Conservation (phyloP, 345 rosid genomes). For the Hibiscus mutabilis region DNA sequence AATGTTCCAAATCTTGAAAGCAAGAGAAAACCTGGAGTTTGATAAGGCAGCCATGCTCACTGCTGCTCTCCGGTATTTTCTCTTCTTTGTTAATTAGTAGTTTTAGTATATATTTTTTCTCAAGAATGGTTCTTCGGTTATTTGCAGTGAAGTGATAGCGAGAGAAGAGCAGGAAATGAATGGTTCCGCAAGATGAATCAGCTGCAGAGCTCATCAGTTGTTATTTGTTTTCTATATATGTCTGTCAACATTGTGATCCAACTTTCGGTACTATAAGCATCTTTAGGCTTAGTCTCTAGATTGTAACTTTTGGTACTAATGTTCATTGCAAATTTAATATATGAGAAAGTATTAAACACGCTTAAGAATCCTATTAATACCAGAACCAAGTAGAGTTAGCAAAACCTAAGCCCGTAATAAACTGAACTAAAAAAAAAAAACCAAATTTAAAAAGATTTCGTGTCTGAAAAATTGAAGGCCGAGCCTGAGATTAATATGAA, state of each 20-base stretch:
- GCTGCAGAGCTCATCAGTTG: neutral
- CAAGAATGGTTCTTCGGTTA: neutral
- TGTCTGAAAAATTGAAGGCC: too few species aligned
- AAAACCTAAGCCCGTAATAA: too few species aligned
- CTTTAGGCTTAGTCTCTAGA: too few species aligned
- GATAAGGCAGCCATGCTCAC: slow-evolving; percentile 2
- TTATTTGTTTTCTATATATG: neutral
- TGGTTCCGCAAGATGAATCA: neutral
- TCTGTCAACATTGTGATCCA: neutral
- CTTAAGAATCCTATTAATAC: too few species aligned
- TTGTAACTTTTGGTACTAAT: too few species aligned
- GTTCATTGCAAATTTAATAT: too few species aligned
- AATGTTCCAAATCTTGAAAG: neutral
- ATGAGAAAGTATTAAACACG: too few species aligned
- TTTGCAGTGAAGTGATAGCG: neutral
- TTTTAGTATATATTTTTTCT: too few species aligned
- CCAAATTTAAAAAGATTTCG: too few species aligned
- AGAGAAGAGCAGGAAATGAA: neutral
- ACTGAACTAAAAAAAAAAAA: too few species aligned
- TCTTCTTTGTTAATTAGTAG: neutral
- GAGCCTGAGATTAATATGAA: too few species aligned
- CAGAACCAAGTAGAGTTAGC: too few species aligned
- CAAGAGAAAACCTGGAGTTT: neutral
- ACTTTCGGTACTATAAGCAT: neutral
- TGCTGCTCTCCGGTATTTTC: neutral